These are phyloP conservation scores for Gossypium longicalyx DNA, from an alignment of 345 rosid genomes.

Conservation along the genomic window DNA sequence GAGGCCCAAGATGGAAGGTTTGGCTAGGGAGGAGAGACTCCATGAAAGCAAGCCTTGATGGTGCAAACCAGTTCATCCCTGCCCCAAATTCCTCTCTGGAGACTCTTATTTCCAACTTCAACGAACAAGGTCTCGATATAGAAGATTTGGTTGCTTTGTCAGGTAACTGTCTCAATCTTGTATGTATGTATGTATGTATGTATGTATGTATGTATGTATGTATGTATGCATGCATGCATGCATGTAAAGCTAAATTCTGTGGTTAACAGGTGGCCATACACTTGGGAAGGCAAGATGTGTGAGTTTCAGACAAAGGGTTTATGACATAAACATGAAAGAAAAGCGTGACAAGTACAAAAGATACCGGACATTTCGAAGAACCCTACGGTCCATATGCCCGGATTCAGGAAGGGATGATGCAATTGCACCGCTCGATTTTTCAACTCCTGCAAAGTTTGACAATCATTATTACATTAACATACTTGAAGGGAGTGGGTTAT, in stretches of 20 bases:
- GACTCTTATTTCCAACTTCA: slow-evolving; percentile 51
- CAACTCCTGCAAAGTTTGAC: slow-evolving; percentile 60
- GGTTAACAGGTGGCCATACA: slow-evolving; percentile 53
- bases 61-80: slow-evolving; percentile 68
- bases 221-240: neutral
- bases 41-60: slow-evolving; percentile 55
- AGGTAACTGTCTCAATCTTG: slow-evolving; percentile 25
- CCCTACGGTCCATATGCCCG: slow-evolving; percentile 51
- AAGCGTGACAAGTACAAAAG: slow-evolving; percentile 45
- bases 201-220: neutral
- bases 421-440: slow-evolving; percentile 49
- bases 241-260: neutral
- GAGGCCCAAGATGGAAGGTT: slow-evolving; percentile 70
- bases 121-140: slow-evolving; percentile 57
- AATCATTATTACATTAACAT: slow-evolving; percentile 62
- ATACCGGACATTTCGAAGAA: slow-evolving; percentile 42
- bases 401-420: slow-evolving; percentile 42
- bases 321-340: slow-evolving; percentile 32
- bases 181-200: neutral
- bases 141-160: slow-evolving; percentile 66
- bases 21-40: slow-evolving; percentile 73
- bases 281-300: slow-evolving; percentile 70
- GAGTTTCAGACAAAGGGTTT: slow-evolving; percentile 60
- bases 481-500: slow-evolving; percentile 55
- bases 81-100: slow-evolving; percentile 67